Conservation (phyloP, 208 protist species). For the Acanthamoeba royreba region DNA sequence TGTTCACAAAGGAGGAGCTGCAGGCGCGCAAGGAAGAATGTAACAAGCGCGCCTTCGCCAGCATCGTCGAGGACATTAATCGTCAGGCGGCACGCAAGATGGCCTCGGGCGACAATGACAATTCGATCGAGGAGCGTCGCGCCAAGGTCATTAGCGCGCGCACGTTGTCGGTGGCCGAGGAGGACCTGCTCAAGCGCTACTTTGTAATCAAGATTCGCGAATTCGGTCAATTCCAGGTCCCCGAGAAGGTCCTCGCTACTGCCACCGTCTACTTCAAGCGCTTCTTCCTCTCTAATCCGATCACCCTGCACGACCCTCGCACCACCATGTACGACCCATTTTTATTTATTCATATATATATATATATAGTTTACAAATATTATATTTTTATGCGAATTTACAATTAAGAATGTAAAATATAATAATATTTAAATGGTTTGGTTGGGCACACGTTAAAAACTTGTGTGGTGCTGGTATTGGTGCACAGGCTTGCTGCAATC, state of each 20-base stretch:
- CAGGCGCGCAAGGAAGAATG: background rate
- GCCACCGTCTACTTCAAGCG: slow-evolving; percentile 17
- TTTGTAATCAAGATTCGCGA: background rate
- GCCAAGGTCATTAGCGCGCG: background rate
- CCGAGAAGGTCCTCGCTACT: background rate
- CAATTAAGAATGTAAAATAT: no score
- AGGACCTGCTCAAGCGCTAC: background rate
- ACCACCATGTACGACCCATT: slow-evolving; percentile 21
- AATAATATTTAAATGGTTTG: no score
- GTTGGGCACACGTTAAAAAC: no score
- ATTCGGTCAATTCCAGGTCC: background rate
- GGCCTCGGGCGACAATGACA: background rate
- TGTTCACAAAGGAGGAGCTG: background rate
- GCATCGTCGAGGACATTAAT: background rate
- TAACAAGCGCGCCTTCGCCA: background rate
- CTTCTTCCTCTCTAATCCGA: background rate
- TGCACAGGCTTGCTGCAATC: background rate
- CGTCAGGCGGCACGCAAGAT: background rate
- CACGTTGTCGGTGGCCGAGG: background rate
- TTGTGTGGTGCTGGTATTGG: no score
- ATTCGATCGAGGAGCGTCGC: background rate
- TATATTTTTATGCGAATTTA: no score
- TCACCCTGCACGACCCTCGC: background rate
- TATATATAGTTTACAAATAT: background rate
- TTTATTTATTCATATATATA: background rate